Percentiles rank a stretch among this genome's conserved stretches.
Evolutionary conservation across 2,329 filamentous ascomycete species (phyloP).

Genomic region (Penicillium sp.): DNA sequence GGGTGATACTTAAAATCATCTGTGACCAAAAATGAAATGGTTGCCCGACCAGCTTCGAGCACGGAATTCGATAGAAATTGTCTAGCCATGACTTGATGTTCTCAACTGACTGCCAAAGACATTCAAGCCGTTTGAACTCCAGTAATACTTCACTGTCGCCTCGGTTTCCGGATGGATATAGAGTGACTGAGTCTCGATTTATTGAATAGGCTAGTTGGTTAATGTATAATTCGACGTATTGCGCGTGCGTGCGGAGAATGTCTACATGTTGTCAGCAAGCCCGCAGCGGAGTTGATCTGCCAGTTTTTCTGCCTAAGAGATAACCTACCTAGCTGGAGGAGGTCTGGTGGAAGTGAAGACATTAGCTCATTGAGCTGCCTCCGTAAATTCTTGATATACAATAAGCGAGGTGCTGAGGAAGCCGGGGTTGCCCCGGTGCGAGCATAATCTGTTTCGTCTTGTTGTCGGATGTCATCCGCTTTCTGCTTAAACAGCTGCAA

Average conservation of each 20-base stretch:
- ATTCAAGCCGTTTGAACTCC: conserved; percentile 34
- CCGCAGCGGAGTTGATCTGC: no score
- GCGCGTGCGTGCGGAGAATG: conserved; percentile 28
- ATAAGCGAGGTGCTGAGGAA: conserved; percentile 14
- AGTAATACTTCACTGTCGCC: conserved; percentile 9
- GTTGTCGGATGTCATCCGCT: conserved; percentile 32
- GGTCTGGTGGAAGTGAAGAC: conserved; percentile 24
- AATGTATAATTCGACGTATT: conserved; percentile 30
- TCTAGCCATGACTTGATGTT: conserved; percentile 37
- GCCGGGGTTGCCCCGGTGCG: conserved; percentile 6
- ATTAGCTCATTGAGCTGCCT: conserved; percentile 34
- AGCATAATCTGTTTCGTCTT: conserved; percentile 24
- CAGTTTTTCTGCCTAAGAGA: background rate
- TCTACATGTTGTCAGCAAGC: conserved; percentile 13
- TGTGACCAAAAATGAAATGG: conserved; percentile 42
- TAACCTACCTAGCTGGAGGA: conserved; percentile 23
- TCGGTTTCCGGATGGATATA: conserved; percentile 6
- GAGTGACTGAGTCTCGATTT: conserved; percentile 14
- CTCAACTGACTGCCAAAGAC: conserved; percentile 36
- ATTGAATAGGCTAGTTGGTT: conserved; percentile 30
- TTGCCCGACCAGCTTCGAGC: conserved; percentile 27
- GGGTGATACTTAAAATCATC: conserved; percentile 34
- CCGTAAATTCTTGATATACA: conserved; percentile 34
- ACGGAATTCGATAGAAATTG: conserved; percentile 29
- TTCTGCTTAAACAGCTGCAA: conserved; percentile 37